Conservation (phyloP, 768 basidiomycete genomes). For the Hirschioporus abietinus region DNA sequence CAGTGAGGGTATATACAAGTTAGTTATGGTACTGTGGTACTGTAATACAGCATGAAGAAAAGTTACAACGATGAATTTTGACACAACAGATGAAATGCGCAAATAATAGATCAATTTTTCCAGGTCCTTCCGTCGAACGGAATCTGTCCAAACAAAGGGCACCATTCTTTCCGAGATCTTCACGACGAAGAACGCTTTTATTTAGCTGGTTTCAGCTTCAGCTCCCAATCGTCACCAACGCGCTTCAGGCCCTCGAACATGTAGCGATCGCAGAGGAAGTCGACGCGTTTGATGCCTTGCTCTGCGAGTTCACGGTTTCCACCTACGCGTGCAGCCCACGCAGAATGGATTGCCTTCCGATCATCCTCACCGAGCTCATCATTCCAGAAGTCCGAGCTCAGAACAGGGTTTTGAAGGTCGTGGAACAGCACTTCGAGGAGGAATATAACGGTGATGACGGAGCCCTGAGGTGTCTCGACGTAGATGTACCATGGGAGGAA, state of each 20-base stretch:
- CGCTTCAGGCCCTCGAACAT: slow-evolving; percentile 2
- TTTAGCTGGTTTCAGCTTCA: neutral
- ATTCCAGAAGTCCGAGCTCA: neutral
- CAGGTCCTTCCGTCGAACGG: too few relatives aligned
- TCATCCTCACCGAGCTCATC: neutral
- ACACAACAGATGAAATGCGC: neutral
- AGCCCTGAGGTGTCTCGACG: neutral
- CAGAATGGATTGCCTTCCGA: neutral
- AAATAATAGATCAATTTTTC: neutral
- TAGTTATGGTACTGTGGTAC: too few relatives aligned
- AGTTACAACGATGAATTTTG: neutral
- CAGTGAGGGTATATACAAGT: too few relatives aligned
- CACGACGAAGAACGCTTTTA: neutral
- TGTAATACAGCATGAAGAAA: too few relatives aligned
- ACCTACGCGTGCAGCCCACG: neutral
- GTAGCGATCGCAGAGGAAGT: neutral
- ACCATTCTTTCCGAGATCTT: too few relatives aligned
- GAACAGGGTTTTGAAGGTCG: neutral
- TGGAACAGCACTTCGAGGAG: slow-evolving; percentile 1
- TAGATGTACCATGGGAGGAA: neutral
- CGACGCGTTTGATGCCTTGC: slow-evolving; percentile 2
- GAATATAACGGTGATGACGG: neutral
- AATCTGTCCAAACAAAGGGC: too few relatives aligned
- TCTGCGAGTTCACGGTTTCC: slow-evolving; percentile 5
- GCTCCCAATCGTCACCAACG: neutral